phyloP scores from a whole-genome alignment of 2,329 filamentous ascomycete species.

The Xylogone sp. region DNA sequence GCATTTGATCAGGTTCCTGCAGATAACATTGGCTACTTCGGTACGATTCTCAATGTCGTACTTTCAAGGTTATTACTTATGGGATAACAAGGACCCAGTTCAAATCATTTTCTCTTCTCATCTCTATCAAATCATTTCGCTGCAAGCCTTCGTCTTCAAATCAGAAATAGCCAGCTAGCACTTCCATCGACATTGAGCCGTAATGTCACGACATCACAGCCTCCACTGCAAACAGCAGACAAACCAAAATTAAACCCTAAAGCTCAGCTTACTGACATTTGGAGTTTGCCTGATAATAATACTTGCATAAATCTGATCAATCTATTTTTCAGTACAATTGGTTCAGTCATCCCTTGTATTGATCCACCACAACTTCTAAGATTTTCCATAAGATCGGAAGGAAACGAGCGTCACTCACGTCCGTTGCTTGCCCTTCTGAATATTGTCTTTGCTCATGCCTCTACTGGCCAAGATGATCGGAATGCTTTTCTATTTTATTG shows the following conservation, averaged over 20 bases:
- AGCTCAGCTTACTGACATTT: not conserved
- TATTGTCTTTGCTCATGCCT: conserved; percentile 26
- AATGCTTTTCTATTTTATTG: conserved; percentile 25
- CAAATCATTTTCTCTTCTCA: conserved; percentile 28
- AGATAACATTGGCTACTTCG: conserved; percentile 22
- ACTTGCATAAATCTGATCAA: not conserved
- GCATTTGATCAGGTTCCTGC: conserved; percentile 24
- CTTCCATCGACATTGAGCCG: not conserved
- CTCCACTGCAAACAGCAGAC: too few species aligned
- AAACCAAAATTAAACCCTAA: not conserved
- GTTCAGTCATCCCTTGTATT: not conserved
- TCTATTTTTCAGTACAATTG: not conserved
- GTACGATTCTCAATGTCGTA: not conserved
- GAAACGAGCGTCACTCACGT: not conserved
- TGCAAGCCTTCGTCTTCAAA: conserved; percentile 17
- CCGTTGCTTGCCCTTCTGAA: conserved; percentile 18
- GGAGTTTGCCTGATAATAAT: not conserved
- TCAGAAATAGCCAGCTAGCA: conserved; percentile 8
- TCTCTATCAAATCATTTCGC: conserved; percentile 23
- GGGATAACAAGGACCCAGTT: conserved; percentile 21
- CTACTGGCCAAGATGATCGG: conserved; percentile 15
- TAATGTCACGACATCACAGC: too few species aligned
- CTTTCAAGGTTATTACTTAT: not conserved
- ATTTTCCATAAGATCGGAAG: not conserved
- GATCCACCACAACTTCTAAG: not conserved